Base-by-base conservation (phyloP, 257 asterid species). In the Scutellaria barbata region DNA sequence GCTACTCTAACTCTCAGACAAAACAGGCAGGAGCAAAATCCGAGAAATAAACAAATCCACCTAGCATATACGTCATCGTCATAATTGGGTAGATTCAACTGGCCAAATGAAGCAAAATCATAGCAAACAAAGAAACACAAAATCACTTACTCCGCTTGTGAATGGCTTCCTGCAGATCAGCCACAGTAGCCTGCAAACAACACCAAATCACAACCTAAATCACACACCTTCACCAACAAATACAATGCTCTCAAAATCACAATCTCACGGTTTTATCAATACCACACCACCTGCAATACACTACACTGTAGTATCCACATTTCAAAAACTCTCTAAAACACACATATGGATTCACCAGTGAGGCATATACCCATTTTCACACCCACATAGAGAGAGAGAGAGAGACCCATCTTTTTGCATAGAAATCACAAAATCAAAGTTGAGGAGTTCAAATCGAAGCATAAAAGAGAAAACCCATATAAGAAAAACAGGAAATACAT, bases 111-210 rank as follows among this genome's bases (percentile, higher is more conserved):
- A 54, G 16, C 35, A n/a, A 72, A 33, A 25, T n/a, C 48, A 75
- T 30, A 71, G 39, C 53, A 77, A 30, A 30, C 7, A 30, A 12
- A 56, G 46, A 69, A 30, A 43, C 74, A 68, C 4, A 4, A n/a
- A 69, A 16, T 6, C 57, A 84, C 97, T 83, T 69, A 94, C 99
- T 91, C 76, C 85, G 74, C 71, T 83, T 84, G 74, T 91, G 88
- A 76, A 91, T 94, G 41, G 90, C 93, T 70, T 86, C 98, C 88
- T 88, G 98, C 85, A 94, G 84, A 89, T 94, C 98, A 83, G 95
- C 81, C 50, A 91, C 98, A 56, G 96, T 89, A 22, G 93, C 95
- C 98, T 94, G 82, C 82, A 80, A 65, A 39, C 67, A 63, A 61
- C 71, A 68, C 62, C 76, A 81, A 80, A 61, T 14, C 14, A 71